Percentiles rank a stretch among this genome's conserved stretches.
Conservation (phyloP, 225 moss, liverwort and hornwort species). For the Bryum argenteum region DNA sequence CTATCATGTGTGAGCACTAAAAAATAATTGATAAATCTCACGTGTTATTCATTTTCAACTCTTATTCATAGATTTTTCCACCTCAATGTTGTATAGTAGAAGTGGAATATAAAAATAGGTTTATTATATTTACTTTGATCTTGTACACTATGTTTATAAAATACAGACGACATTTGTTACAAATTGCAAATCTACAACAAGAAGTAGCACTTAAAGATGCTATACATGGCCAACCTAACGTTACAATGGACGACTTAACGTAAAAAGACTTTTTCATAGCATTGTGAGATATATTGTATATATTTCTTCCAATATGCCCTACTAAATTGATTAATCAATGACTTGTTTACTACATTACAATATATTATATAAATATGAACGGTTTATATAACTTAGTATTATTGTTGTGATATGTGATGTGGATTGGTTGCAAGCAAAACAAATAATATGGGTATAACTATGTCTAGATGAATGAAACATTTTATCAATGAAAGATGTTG, state of each 20-base stretch:
- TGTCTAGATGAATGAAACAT: no score
- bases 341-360: no score
- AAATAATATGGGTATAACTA: neutral
- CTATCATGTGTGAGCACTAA: no score
- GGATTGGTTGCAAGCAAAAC: neutral
- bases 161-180: slow-evolving; percentile 57
- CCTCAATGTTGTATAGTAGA: neutral
- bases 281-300: no score
- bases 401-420: no score
- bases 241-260: slow-evolving; percentile 76
- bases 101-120: neutral
- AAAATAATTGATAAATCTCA: no score
- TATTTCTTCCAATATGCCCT: no score
- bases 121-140: rapidly evolving
- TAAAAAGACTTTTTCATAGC: slow-evolving; percentile 33
- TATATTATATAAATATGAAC: no score
- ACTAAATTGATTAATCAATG: neutral
- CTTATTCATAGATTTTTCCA: neutral
- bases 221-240: slow-evolving; percentile 46
- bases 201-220: slow-evolving; percentile 80
- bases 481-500: neutral
- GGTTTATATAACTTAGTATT: no score
- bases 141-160: neutral
- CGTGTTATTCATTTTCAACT: no score
- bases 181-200: slow-evolving; percentile 82